Percentiles rank a stretch among this genome's conserved stretches.
phyloP scores from a whole-genome alignment of 805 yeast species.

The Isabelozyma pseudorhagii region DNA sequence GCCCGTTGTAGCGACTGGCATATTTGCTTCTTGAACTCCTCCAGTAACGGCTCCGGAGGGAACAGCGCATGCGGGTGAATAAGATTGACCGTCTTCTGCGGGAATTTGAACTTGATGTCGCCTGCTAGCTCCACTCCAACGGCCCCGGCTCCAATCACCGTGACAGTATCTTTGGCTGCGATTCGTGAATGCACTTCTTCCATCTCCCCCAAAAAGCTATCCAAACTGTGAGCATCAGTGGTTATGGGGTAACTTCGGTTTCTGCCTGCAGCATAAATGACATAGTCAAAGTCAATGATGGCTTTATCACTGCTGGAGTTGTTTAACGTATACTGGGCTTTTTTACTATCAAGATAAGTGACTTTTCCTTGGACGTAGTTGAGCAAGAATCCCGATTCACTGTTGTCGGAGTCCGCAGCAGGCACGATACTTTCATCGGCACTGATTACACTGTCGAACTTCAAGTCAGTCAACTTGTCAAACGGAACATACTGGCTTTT shows the following conservation, averaged over 20 bases:
- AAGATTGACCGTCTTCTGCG: conserved; percentile 30
- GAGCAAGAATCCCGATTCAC: conserved; percentile 15
- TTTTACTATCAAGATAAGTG: conserved; percentile 17
- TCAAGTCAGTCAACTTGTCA: conserved; percentile 22
- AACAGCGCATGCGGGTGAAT: conserved; percentile 34
- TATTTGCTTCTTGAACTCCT: conserved; percentile 24
- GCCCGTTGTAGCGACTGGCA: conserved; percentile 22
- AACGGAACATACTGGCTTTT: conserved; percentile 34
- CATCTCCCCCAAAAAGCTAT: conserved; percentile 43
- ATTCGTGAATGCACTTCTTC: conserved; percentile 25
- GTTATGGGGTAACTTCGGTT: conserved; percentile 54
- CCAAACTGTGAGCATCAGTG: conserved; percentile 41
- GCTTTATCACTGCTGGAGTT: conserved; percentile 4
- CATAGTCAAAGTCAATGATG: conserved; percentile 41
- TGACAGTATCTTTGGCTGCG: conserved; percentile 25
- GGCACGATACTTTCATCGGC: conserved; percentile 18
- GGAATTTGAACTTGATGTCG: conserved; percentile 31
- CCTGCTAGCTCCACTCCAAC: conserved; percentile 44
- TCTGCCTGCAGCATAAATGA: conserved; percentile 48
- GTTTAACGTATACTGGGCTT: conserved; percentile 24
- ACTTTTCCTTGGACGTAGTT: conserved; percentile 34
- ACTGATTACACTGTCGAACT: conserved; percentile 26
- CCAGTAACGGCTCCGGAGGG: conserved; percentile 37
- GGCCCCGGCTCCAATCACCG: conserved; percentile 48
- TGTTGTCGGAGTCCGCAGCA: conserved; percentile 4